Evolutionary conservation across 2,329 filamentous ascomycete species (phyloP).

Genomic region (Nothopassalora personata): DNA sequence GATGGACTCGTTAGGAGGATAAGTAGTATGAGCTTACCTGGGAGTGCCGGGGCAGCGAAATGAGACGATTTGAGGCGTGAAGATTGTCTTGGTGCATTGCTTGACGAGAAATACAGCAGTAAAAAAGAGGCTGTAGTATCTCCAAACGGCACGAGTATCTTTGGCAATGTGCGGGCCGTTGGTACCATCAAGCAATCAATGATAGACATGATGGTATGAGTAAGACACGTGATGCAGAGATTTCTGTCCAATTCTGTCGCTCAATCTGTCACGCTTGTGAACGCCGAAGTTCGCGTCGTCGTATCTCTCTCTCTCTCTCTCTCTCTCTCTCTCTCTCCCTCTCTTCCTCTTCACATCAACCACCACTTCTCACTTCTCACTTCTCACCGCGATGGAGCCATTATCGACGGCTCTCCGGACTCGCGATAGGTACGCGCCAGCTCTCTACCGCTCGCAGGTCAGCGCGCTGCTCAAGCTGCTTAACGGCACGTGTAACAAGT

Average conservation of each 20-base stretch:
- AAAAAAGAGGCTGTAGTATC: not conserved
- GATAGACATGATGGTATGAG: too few species aligned
- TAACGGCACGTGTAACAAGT: slow-evolving; percentile 18
- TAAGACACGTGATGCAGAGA: too few species aligned
- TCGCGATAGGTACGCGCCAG: not conserved
- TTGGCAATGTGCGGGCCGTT: too few species aligned
- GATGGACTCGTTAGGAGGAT: slow-evolving; percentile 84
- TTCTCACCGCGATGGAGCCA: not conserved
- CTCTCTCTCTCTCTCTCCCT: not conserved
- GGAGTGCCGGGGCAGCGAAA: not conserved
- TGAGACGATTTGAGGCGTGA: not conserved
- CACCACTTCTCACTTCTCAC: not conserved
- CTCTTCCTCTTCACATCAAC: too few species aligned
- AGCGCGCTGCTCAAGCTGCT: slow-evolving; percentile 7
- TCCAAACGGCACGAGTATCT: too few species aligned
- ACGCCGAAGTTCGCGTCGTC: not conserved
- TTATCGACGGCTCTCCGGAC: not conserved
- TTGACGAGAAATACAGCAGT: not conserved
- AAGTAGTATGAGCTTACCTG: slow-evolving; percentile 43
- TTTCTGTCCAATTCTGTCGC: not conserved
- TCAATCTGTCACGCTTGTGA: not conserved
- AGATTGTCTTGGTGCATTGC: not conserved
- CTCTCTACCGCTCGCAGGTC: not conserved
- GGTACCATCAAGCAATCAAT: too few species aligned
- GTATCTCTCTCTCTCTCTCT: not conserved